Base-by-base conservation (phyloP, 2,329 filamentous ascomycete species). In the Trichophyton simii region DNA sequence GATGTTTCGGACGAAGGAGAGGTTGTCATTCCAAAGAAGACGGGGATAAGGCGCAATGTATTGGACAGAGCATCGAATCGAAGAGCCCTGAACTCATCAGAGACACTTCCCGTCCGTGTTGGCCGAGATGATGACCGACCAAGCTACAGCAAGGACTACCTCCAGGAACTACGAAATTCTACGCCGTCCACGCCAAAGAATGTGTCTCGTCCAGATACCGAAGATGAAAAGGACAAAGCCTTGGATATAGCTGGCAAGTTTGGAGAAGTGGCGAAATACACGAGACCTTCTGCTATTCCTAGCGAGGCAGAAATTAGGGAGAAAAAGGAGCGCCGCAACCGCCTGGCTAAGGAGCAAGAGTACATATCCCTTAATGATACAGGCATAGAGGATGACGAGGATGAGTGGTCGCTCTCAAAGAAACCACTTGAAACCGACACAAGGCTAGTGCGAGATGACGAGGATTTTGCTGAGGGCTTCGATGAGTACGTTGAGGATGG, bases 401-500 rank as follows among this genome's bases (percentile, higher is more conserved):
- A 78, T 58, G 75, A 79, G 61, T 77, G 80, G 62, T 67, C 70
- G 13, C 75, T 82, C 1, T 70, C 80, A 1, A 76, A 79, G 59
- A 75, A 77, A 18, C 83, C 83, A 65, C 83, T 86, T 67, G 84
- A 87, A 65, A 82, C 83, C 38, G 82, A 91, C 64, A 88, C 87
- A 4, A 82, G 92, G 1, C 80, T 97, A 1, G 82, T 91, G 4
- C 83, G 81, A 48, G 91, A 96, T 38, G 92, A 97, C 67, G 92
- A 97, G 71, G 90, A 97, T 69, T 82, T 96, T 0, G 89, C 88
- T 42, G 94, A 97, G 75, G 91, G 91, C 0, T 97, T 95, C 67
- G 92, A 97, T 63, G 87, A 92, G 60, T 96, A 89, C 68, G 89
- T 94, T 7, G 88, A 94, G 46, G 89, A 96, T 70, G 90, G 88